Base-by-base conservation (phyloP, 2,329 filamentous ascomycete genomes). In the Incumbomyces delicatus region DNA sequence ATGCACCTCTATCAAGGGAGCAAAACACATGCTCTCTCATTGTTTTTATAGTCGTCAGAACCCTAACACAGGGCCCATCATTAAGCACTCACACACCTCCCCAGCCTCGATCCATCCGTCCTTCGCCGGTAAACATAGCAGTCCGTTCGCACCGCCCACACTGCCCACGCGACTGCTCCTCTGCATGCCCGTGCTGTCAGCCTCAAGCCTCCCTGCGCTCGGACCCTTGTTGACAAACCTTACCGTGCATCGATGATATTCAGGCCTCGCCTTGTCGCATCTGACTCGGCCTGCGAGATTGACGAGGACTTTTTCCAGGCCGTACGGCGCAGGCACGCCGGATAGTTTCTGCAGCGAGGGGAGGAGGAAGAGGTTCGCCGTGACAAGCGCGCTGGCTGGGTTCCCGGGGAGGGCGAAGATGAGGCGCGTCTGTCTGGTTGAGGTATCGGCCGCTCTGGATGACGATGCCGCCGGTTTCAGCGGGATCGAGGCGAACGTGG, bases 391-490 rank as follows among this genome's bases (percentile, higher is more conserved):
- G 2, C 85, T 92, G 1, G 90, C 92, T 0, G 92, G 92, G 62
- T 98, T 98, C 0, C 92, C 92, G 0, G 92, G 92, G 0, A 98
- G 74, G 0, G 87, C 86, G 67, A 98, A 98, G 54, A 98, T 78
- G 48, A 83, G 74, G 60, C 85, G 88, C 1, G 68, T 69, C 18
- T 78, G 65, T 38, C 80, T 74, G 1, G 58, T 61, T 8, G 22
- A 27, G n/a, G 55, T 42, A 1, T 56, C 56, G 12, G 57, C 50
- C 12, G 57, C 56, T 6, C 33, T 17, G 13, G 33, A 10, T 32
- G 31, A n/a, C 13, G 33, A 35, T 17, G 33, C 4, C 33, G 33
- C 33, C 5, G 62, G 58, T 53, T 81, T 81, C 60, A 76, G 70
- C 0, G 86, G 81, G 0, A 96, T 76, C 0, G 87, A 95, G 2